Evolutionary conservation across 495 filamentous ascomycete species (phyloP).

Genomic region (Penicillium argentinense): DNA sequence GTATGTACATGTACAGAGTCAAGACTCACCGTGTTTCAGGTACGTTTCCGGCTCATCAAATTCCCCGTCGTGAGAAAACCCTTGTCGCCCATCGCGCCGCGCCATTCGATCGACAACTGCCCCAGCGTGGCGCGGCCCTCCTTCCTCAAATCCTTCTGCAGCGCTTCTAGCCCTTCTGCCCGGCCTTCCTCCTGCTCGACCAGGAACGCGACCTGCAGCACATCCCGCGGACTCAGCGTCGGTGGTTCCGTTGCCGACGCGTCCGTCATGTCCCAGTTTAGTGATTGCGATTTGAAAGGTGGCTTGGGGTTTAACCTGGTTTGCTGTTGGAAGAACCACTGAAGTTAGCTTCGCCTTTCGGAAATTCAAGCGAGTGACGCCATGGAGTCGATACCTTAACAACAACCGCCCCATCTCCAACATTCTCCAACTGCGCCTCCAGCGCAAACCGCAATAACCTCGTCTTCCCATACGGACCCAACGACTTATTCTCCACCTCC

Average conservation of each 20-base stretch:
- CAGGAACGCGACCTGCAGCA: conserved; percentile 88
- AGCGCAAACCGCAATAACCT: conserved; percentile 57
- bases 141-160: conserved; percentile 51
- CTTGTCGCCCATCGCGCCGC: conserved; percentile 83
- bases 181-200: conserved; percentile 64
- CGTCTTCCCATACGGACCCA: conserved; percentile 48
- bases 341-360: no score
- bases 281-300: conserved; percentile 54
- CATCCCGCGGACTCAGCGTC: conserved; percentile 78
- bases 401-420: conserved; percentile 55
- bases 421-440: conserved; percentile 94
- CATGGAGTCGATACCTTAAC: no score
- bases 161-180: conserved; percentile 45
- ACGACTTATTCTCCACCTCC: conserved; percentile 44
- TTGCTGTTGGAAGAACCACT: conserved; percentile 29
- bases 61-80: conserved; percentile 86
- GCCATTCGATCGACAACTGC: conserved; percentile 83
- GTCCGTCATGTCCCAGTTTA: conserved; percentile 57
- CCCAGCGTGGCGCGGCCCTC: conserved; percentile 71
- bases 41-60: conserved; percentile 62
- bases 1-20: no score
- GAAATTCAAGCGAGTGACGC: no score
- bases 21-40: conserved; percentile 30
- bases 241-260: conserved; percentile 44
- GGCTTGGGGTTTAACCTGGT: conserved; percentile 53